Conservation (phyloP, 2,329 filamentous ascomycete species). For the Epichloe brachyelytri region DNA sequence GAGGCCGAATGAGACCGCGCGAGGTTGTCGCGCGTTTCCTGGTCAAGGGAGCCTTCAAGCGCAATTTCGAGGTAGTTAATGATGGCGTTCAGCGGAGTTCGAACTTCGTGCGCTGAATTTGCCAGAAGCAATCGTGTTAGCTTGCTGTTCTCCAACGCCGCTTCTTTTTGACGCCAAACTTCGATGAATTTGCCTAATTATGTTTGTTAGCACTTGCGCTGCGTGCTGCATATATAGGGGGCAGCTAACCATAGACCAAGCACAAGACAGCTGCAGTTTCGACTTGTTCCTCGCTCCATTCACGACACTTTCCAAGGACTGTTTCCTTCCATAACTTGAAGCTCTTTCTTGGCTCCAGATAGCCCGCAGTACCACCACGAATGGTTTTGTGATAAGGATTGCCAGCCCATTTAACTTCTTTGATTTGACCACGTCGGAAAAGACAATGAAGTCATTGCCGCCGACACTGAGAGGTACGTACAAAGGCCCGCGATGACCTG, state of each 20-base stretch:
- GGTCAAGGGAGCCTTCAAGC: conserved; percentile 64
- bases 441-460: conserved; percentile 77
- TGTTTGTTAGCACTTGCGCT: conserved; percentile 2
- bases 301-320: conserved; percentile 66
- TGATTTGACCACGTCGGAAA: conserved; percentile 71
- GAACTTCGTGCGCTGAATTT: conserved; percentile 84
- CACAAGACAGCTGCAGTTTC: conserved; percentile 82
- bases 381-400: conserved; percentile 74
- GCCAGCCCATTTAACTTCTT: conserved; percentile 73
- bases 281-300: conserved; percentile 81
- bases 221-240: not conserved
- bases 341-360: conserved; percentile 65
- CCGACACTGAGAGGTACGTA: conserved; percentile 68
- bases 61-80: conserved; percentile 93
- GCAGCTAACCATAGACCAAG: conserved; percentile 63
- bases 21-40: conserved; percentile 74
- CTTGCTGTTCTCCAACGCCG: conserved; percentile 67
- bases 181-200: conserved; percentile 61
- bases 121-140: conserved; percentile 67
- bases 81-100: conserved; percentile 82
- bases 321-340: conserved; percentile 75
- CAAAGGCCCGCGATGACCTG: conserved; percentile 64
- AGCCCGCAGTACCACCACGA: conserved; percentile 58
- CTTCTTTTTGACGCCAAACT: conserved; percentile 85
- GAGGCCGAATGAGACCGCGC: conserved; percentile 79